phyloP scores from a whole-genome alignment of 768 basidiomycete species.

The Leccinum uliginosum region DNA sequence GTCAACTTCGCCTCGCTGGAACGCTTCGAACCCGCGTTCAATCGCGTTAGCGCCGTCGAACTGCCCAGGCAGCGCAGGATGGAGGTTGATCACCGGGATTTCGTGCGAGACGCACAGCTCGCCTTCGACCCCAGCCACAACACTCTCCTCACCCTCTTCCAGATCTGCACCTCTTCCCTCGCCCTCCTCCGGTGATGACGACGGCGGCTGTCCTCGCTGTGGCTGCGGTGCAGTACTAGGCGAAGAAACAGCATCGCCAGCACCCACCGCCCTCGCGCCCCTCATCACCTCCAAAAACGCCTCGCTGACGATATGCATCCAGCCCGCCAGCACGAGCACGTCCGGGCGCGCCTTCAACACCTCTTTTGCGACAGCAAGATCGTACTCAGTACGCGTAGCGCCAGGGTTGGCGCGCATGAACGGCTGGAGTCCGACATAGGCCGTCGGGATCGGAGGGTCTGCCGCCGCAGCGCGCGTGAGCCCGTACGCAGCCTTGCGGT shows the following conservation, averaged over 20 bases:
- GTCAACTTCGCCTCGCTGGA: conserved; percentile 73
- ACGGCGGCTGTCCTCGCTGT: too few relatives aligned
- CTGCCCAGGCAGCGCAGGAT: conserved; percentile 93
- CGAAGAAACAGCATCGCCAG: too few relatives aligned
- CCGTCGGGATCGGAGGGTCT: conserved; percentile 74
- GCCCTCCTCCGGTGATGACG: neutral
- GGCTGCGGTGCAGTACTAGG: too few relatives aligned
- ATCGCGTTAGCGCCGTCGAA: conserved; percentile 96
- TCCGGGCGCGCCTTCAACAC: conserved; percentile 68
- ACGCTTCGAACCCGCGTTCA: conserved; percentile 84
- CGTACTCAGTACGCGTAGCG: conserved; percentile 80
- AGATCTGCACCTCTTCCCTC: neutral
- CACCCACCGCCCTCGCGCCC: conserved; percentile 33
- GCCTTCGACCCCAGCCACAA: conserved; percentile 27
- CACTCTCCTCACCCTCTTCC: neutral
- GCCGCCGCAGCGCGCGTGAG: conserved; percentile 70
- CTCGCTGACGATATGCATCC: conserved; percentile 95
- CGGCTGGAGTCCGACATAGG: conserved; percentile 79
- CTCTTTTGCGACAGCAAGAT: conserved; percentile 69
- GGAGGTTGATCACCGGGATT: conserved; percentile 91
- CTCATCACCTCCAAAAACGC: conserved; percentile 66
- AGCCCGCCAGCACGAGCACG: conserved; percentile 91
- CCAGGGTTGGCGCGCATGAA: conserved; percentile 72
- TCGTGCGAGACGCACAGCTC: conserved; percentile 14
- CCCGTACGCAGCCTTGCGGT: conserved; percentile 88